Evolutionary conservation across 192 early-diverging fungal species (phyloP).

Genomic region (Coemansia sp.): DNA sequence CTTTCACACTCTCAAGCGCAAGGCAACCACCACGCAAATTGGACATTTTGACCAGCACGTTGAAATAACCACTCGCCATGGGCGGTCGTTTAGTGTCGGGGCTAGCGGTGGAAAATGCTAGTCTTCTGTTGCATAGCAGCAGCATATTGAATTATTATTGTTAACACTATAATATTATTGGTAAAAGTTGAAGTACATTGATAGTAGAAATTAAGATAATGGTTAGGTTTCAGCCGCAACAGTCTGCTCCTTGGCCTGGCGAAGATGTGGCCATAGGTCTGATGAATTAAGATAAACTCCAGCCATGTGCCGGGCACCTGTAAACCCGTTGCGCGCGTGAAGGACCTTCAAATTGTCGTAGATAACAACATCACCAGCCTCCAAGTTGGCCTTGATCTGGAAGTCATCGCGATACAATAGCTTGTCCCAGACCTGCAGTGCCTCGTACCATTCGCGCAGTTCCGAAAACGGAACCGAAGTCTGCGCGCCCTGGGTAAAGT

Average conservation of each 20-base stretch:
- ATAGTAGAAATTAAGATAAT: not conserved
- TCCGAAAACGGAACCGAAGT: conserved; percentile 43
- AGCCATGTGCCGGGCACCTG: conserved; percentile 51
- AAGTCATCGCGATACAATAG: conserved; percentile 51
- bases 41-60: not conserved
- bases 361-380: conserved; percentile 50
- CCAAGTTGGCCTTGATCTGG: conserved; percentile 47
- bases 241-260: not conserved
- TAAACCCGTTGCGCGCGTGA: conserved; percentile 54
- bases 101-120: not conserved
- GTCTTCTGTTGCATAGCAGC: not conserved
- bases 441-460: conserved; percentile 54
- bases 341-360: conserved; percentile 54
- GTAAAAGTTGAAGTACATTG: not conserved
- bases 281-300: conserved; percentile 43
- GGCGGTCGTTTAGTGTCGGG: conserved; percentile 11
- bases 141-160: not conserved
- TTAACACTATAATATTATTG: not conserved
- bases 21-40: not conserved
- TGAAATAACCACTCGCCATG: conserved; percentile 1
- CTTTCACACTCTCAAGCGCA: conserved; percentile 14
- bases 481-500: conserved; percentile 53
- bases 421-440: conserved; percentile 46
- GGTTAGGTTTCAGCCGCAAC: not conserved
- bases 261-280: conserved; percentile 49